Base-by-base conservation (phyloP, 306 rosid species). In the Vicia sativa region DNA sequence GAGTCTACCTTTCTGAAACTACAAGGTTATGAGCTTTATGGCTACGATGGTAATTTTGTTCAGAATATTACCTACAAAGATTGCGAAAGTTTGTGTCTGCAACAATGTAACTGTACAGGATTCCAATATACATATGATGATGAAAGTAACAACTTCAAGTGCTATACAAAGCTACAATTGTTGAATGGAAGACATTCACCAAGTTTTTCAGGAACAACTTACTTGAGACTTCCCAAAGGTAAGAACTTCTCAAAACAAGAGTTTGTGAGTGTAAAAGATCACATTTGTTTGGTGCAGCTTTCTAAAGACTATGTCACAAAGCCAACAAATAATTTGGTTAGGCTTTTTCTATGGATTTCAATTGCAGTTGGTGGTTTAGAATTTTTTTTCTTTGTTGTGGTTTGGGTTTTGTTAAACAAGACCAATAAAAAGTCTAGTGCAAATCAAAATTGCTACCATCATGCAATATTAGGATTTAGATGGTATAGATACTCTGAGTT, bases 61-160 rank as follows among this genome's bases (percentile, higher is more conserved):
- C 1, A 0, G 16, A 59, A 41, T 15, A 35, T 37, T 15, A 79
- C 46, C n/a, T 66, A 46, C 7, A 13, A 9, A 7, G 23, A 38
- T 23, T 84, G 89, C 23, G 21, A 62, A 19, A 5, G 12, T 8
- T 25, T 59, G 19, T 84, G 89, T 78, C 45, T 74, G 16, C 21
- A 61, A 13, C 31, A 25, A 1, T 56, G 74, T 6, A 14, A 45
- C 19, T 79, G 87, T 69, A 49, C n/a, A 35, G 84, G 48, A 12
- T 70, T 83, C 13, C 76, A 74, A 18, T 26, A 52, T 9, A 3
- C 2, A 7, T 21, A 19, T 55, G 18, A 2, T 0, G 38, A 5
- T 15, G 37, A 4, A 11, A 1, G 5, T 2, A 70, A 75, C 9
- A 0, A 4, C 39, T 72, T 13, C 6, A 23, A 8, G 0, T 83